A percentile compares a stretch with the other conserved stretches of the same genome.
phyloP scores from a whole-genome alignment of 2,329 filamentous ascomycete species.

The Colletotrichum aenigma region DNA sequence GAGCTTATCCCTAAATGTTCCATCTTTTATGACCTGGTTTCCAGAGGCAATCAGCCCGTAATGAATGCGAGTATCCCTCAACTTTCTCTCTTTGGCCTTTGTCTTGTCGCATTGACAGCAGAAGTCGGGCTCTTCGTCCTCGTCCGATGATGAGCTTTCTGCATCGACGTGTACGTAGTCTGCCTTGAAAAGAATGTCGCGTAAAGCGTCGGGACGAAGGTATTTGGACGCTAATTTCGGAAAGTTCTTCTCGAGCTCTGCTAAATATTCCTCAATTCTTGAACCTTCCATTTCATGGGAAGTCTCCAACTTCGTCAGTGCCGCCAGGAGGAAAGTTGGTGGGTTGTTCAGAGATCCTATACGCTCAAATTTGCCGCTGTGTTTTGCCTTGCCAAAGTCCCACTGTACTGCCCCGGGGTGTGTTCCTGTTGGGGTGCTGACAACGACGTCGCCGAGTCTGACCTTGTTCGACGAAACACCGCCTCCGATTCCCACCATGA shows the following conservation, averaged over 20 bases:
- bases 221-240: neutral
- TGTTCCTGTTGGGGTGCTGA: neutral
- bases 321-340: neutral
- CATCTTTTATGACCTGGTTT: constrained; percentile 40
- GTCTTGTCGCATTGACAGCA: neutral
- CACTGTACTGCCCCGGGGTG: constrained; percentile 18
- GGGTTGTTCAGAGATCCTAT: constrained; percentile 4
- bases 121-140: rapidly evolving
- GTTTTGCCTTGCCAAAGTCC: neutral
- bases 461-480: constrained; percentile 16
- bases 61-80: constrained; percentile 14
- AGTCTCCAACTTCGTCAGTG: neutral
- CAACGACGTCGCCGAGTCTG: constrained; percentile 22
- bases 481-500: constrained; percentile 30
- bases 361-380: neutral
- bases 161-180: neutral
- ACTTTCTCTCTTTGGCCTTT: neutral
- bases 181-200: constrained; percentile 15
- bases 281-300: neutral
- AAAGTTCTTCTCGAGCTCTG: constrained; percentile 1
- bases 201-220: neutral
- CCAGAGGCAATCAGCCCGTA: constrained; percentile 33
- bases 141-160: neutral
- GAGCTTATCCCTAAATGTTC: constrained; percentile 30
- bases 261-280: neutral